Evolutionary conservation across 2,329 filamentous ascomycete species (phyloP), one percentile per base, ranked within the genome.

Genomic region (Leptographium lundbergii): DNA sequence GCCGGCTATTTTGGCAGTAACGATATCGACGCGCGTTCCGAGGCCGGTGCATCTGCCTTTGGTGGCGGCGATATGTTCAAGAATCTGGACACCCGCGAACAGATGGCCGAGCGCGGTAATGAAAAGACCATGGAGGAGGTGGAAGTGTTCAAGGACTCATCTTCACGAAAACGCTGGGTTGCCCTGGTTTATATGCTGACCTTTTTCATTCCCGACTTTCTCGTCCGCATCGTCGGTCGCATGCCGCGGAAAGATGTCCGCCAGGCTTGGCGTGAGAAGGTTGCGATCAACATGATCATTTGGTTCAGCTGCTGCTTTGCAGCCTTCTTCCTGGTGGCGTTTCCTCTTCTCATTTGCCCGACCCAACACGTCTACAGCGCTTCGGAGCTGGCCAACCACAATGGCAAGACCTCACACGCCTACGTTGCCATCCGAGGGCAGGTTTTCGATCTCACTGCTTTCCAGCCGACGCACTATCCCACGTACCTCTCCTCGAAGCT

Each of bases 231-330:
- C 66, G 62, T 95, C 48, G 92, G 92, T 25, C 81, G 88, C 57
- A 96, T 96, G 87, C 81, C 87, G 61, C 88, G 94, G 62, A 95
- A 95, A 69, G 94, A 99, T 70, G 84, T 99, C 10, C 88, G 91
- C 27, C 80, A 88, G 70, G 94, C 94, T 0, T 99, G 94, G 94
- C 82, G 94, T 69, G 94, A 99, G 72, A 99, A 99, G 78, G 71
- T 99, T 61, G 92, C 94, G 58, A 99, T 99, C 79, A 99, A 99
- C 76, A 79, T 99, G 71, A 81, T 97, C 68, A 99, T 99, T 69
- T 99, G 95, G 94, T 75, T 92, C 60, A 82, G 81, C 69, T 97
- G 92, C 73, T 76, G 75, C 19, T 72, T 88, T 55, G 84, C 89
- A 32, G 81, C 87, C 59, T 99, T 99, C 77, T 88, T 99, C 77